These are phyloP conservation scores for Colletotrichum trifolii DNA, from an alignment of 2,329 filamentous ascomycete species.

Conservation along the genomic window DNA sequence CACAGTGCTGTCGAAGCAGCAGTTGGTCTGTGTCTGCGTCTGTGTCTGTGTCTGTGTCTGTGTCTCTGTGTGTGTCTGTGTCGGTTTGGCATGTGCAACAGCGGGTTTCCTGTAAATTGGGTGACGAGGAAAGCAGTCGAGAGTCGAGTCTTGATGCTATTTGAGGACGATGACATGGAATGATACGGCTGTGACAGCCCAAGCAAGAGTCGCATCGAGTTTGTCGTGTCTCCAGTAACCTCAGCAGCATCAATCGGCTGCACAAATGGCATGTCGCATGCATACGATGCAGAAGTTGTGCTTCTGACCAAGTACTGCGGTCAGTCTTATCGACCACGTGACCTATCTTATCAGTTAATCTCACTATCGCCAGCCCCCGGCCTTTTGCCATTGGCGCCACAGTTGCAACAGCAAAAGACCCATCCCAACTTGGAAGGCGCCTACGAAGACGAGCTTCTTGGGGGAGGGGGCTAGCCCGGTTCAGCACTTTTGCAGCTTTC, in stretches of 20 bases:
- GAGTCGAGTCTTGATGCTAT: conserved; percentile 2
- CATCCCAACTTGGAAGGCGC: conserved; percentile 37
- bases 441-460: conserved; percentile 27
- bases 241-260: too few species aligned
- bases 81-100: conserved; percentile 34
- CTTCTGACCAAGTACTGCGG: background rate
- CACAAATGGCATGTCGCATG: too few species aligned
- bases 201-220: too few species aligned
- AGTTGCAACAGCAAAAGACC: conserved; percentile 25
- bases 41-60: conserved; percentile 24
- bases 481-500: conserved; percentile 4
- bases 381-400: conserved; percentile 27
- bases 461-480: conserved; percentile 20
- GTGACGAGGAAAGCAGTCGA: conserved; percentile 1
- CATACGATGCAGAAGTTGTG: too few species aligned
- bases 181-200: background rate
- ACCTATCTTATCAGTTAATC: background rate
- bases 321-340: conserved; percentile 10
- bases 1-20: background rate
- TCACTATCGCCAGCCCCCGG: conserved; percentile 12
- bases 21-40: conserved; percentile 32
- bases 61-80: conserved; percentile 8
- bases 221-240: too few species aligned
- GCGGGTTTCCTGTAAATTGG: conserved; percentile 28
- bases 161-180: background rate